These are phyloP conservation scores for Backusella liffmaniae DNA, from an alignment of 192 early-diverging fungal species.

Conservation along the genomic window DNA sequence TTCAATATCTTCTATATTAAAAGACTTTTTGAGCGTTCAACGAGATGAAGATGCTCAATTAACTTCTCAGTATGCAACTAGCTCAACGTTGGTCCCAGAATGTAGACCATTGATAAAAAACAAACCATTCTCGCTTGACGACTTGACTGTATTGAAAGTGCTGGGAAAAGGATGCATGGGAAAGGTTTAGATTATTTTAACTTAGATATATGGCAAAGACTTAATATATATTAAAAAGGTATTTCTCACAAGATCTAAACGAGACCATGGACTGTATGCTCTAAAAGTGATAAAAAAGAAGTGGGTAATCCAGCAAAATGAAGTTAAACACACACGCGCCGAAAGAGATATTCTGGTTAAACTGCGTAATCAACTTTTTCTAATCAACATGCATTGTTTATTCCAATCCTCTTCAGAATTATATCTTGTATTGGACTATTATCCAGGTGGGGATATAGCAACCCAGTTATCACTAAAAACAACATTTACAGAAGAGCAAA, in stretches of 20 bases:
- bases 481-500: conserved; percentile 59
- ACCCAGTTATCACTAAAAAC: conserved; percentile 69
- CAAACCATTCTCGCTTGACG: conserved; percentile 19
- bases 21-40: conserved; percentile 47
- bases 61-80: conserved; percentile 6
- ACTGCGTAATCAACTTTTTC: conserved; percentile 54
- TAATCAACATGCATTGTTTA: conserved; percentile 70
- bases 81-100: background rate
- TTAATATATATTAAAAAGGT: conserved; percentile 20
- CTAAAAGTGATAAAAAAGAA: conserved; percentile 79
- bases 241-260: conserved; percentile 62
- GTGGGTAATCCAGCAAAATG: conserved; percentile 71
- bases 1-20: conserved; percentile 37
- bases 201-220: no score
- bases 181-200: conserved; percentile 56
- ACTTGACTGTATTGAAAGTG: conserved; percentile 72
- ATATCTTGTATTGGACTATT: conserved; percentile 76
- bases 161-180: conserved; percentile 84
- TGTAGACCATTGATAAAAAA: background rate
- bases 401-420: conserved; percentile 75
- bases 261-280: conserved; percentile 73
- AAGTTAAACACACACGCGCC: conserved; percentile 74
- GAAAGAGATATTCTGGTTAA: conserved; percentile 69
- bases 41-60: conserved; percentile 44
- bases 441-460: conserved; percentile 80